Base-by-base conservation (phyloP, 1,139 yeast species). In the Suhomyces bokatorum region DNA sequence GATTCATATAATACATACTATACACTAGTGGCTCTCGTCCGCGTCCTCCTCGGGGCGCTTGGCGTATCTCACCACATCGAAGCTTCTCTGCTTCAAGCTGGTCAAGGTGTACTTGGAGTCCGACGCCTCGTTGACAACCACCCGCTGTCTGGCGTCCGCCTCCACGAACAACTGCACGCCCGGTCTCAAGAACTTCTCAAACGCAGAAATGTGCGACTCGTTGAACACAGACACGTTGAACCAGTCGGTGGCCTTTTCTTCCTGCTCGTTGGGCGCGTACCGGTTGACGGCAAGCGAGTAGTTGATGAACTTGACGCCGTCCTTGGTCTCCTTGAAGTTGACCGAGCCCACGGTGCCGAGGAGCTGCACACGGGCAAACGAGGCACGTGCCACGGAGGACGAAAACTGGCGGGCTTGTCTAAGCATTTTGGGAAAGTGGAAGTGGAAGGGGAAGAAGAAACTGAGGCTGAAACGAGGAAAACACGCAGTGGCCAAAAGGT, bases 251-350 rank as follows among this genome's bases (percentile, higher is more conserved):
- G 62, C 51, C 47, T 52, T 55, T 44, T 63, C 66, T 32, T 61
- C 66, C 32, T 61, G 69, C 32, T 62, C 67, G 38, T 54, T 60
- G 12, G 70, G 70, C 29, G 58, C 56, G 58, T 53, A 70, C 57
- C 66, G 64, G 62, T 70, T 66, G 30, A 74, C 78, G 11, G 78
- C 79, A 49, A 74, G 67, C 13, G 75, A 66, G 59, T 74, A 74
- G 45, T 60, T 64, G 56, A 72, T 61, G 56, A 65, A 73, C 47
- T 68, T 70, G 36, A 51, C 54, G 32, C 75, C 76, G 44, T 63
- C 67, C 45, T 60, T 65, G 49, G 74, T 65, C 60, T 73, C 77
- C 52, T 62, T 69, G 48, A 62, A 55, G 41, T 64, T 57, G 44
- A 73, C 66, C 44, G 50, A 59, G 14, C 78, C 78, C 17, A 74